These are phyloP conservation scores for Oleoguttula mirabilis DNA, from an alignment of 495 filamentous ascomycete species.

Conservation along the genomic window DNA sequence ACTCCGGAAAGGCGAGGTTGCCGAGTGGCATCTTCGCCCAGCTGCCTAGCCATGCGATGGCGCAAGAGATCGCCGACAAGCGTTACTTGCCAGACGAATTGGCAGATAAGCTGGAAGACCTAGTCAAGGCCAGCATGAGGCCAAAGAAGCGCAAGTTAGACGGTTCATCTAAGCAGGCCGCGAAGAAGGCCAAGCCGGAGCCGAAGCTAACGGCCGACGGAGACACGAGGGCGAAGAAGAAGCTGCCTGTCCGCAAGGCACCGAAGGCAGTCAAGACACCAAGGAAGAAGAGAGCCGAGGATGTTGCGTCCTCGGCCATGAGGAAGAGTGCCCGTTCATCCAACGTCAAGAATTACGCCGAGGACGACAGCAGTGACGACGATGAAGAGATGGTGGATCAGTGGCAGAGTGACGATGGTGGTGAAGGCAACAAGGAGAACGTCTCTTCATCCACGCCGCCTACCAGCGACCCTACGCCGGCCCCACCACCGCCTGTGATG, in stretches of 20 bases:
- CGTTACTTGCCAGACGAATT: slow-evolving; percentile 71
- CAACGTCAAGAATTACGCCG: slow-evolving; percentile 39
- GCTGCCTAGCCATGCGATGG: slow-evolving; percentile 62
- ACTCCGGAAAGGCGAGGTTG: slow-evolving; percentile 67
- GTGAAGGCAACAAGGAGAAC: slow-evolving; percentile 14
- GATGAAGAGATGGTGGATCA: slow-evolving; percentile 40
- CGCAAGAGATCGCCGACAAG: slow-evolving; percentile 72
- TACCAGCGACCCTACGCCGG: slow-evolving; percentile 12
- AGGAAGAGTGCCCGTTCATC: slow-evolving; percentile 34
- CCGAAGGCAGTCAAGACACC: slow-evolving; percentile 34
- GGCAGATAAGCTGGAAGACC: slow-evolving; percentile 60
- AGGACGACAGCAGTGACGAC: slow-evolving; percentile 46
- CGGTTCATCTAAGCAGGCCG: slow-evolving; percentile 33
- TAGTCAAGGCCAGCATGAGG: slow-evolving; percentile 36
- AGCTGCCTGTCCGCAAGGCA: slow-evolving; percentile 30
- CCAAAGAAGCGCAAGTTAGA: slow-evolving; percentile 28
- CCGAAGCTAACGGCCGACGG: slow-evolving; percentile 1
- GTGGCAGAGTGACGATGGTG: slow-evolving; percentile 7
- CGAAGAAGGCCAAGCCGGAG: slow-evolving; percentile 32
- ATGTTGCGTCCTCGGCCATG: slow-evolving; percentile 27
- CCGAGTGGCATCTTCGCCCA: slow-evolving; percentile 64
- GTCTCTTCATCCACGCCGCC: slow-evolving; percentile 9
- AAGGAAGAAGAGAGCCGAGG: slow-evolving; percentile 32
- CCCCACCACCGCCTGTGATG: neutral
- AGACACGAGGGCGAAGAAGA: slow-evolving; percentile 16